phyloP scores from a whole-genome alignment of 2,329 filamentous ascomycete species.

The Huntiella decipiens region DNA sequence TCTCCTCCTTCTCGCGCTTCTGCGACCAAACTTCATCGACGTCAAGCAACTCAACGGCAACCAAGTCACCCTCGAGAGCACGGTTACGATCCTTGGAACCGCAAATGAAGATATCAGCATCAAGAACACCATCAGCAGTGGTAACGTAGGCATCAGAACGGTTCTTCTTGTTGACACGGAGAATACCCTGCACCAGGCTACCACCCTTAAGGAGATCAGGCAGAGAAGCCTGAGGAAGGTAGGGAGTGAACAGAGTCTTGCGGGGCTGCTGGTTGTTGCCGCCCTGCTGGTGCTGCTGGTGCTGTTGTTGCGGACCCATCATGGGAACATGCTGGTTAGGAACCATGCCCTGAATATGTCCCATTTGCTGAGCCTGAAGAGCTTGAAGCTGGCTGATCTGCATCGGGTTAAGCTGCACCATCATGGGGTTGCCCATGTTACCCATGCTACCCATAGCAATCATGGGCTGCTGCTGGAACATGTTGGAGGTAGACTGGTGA shows the following conservation, averaged over 20 bases:
- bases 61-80: constrained; percentile 85
- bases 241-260: constrained; percentile 96
- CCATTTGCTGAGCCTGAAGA: constrained; percentile 62
- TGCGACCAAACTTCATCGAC: constrained; percentile 98
- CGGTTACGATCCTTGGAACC: constrained; percentile 97
- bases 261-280: constrained; percentile 71
- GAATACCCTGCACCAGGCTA: constrained; percentile 85
- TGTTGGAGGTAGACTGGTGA: constrained; percentile 48
- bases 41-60: constrained; percentile 87
- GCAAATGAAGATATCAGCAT: constrained; percentile 98
- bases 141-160: constrained; percentile 96
- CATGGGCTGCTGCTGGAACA: constrained; percentile 82
- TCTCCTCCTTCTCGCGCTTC: constrained; percentile 98
- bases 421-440: constrained; percentile 46
- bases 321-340: constrained; percentile 18
- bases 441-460: constrained; percentile 72
- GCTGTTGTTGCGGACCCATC: constrained; percentile 47
- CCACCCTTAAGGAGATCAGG: constrained; percentile 81
- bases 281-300: constrained; percentile 41
- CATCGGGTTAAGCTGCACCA: constrained; percentile 72
- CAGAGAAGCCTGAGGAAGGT: constrained; percentile 82
- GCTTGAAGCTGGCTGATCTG: constrained; percentile 84
- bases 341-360: constrained; percentile 43
- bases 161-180: constrained; percentile 99
- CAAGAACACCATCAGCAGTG: constrained; percentile 66